These are phyloP conservation scores for Cercospora beticola DNA, from an alignment of 2,329 filamentous ascomycete species.

Conservation along the genomic window DNA sequence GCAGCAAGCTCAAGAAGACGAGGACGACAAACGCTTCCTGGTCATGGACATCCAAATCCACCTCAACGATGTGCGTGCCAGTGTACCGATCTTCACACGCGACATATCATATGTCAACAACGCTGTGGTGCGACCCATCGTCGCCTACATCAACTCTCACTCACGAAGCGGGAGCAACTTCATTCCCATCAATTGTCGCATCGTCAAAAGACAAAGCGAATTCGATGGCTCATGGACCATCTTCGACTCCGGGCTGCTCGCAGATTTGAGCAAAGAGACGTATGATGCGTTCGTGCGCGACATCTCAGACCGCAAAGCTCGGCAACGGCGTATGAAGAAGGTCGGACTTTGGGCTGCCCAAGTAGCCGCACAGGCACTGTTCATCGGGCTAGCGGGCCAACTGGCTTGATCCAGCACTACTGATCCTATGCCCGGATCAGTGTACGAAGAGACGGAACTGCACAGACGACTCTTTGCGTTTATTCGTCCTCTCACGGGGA, in stretches of 20 bases:
- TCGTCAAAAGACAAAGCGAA: conserved; percentile 83
- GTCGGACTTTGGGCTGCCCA: conserved; percentile 96
- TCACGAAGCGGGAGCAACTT: conserved; percentile 64
- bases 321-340: conserved; percentile 85
- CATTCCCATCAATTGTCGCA: conserved; percentile 90
- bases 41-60: conserved; percentile 95
- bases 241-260: conserved; percentile 90
- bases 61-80: conserved; percentile 89
- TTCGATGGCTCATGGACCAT: conserved; percentile 96
- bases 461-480: too few relatives aligned
- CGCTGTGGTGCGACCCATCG: conserved; percentile 89
- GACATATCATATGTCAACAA: conserved; percentile 96
- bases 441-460: too few relatives aligned
- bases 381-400: conserved; percentile 91
- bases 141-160: conserved; percentile 96
- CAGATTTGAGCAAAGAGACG: conserved; percentile 87
- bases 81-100: conserved; percentile 86
- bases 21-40: conserved; percentile 72
- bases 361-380: conserved; percentile 86
- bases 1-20: conserved; percentile 11
- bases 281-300: conserved; percentile 93
- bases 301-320: conserved; percentile 84
- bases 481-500: too few relatives aligned
- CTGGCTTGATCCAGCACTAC: too few relatives aligned
- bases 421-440: too few relatives aligned